These are phyloP conservation scores for Pleurotus tuoliensis DNA, from an alignment of 768 basidiomycete species.

Conservation along the genomic window DNA sequence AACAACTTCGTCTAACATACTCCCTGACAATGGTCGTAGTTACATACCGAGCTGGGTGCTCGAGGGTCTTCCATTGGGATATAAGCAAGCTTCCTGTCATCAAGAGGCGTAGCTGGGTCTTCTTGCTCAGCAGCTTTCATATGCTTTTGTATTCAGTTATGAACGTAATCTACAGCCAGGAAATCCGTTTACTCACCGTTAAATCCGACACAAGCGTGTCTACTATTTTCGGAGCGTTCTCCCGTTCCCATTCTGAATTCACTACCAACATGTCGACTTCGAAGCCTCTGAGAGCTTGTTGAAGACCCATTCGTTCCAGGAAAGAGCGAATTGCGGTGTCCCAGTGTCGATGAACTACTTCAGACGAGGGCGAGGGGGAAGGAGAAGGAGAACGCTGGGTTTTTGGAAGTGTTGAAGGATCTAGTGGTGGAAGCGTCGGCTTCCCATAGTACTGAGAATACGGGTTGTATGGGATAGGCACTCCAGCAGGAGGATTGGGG, in stretches of 20 bases:
- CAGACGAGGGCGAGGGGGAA: conserved; percentile 34
- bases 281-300: conserved; percentile 58
- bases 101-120: conserved; percentile 30
- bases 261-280: conserved; percentile 71
- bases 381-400: conserved; percentile 14
- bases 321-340: conserved; percentile 54
- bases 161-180: background rate
- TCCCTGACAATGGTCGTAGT: background rate
- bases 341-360: conserved; percentile 53
- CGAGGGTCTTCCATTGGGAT: conserved; percentile 45
- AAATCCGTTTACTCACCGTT: conserved; percentile 33
- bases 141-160: background rate
- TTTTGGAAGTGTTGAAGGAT: conserved; percentile 7
- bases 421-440: background rate
- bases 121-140: background rate
- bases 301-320: conserved; percentile 48
- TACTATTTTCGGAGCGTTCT: conserved; percentile 53
- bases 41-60: conserved; percentile 58
- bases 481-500: background rate
- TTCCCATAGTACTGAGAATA: background rate
- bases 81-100: conserved; percentile 69
- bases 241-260: conserved; percentile 61
- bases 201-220: conserved; percentile 46
- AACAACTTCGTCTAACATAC: background rate
- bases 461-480: background rate